Percentiles rank a stretch among this genome's conserved stretches.
phyloP scores from a whole-genome alignment of 306 rosid species.

The cucumber (Cucumis sativus) region DNA sequence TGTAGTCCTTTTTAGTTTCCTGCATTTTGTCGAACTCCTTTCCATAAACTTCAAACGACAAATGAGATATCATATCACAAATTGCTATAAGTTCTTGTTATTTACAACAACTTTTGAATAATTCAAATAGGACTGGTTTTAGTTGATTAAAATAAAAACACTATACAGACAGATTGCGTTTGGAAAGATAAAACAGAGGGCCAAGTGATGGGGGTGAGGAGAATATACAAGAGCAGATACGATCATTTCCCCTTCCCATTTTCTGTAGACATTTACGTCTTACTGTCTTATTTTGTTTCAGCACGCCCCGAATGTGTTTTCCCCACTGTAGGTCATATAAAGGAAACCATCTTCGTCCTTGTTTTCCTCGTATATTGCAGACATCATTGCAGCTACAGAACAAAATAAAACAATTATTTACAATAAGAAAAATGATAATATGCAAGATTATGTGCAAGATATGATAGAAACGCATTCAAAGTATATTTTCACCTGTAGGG shows the following conservation, averaged over 20 bases:
- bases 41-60: neutral
- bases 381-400: conserved; percentile 43
- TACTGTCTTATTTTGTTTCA: conserved; percentile 3
- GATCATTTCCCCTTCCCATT: neutral
- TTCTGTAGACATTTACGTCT: neutral
- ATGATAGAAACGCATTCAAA: neutral
- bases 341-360: conserved; percentile 60
- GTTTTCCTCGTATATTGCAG: conserved; percentile 36
- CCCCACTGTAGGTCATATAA: conserved; percentile 49
- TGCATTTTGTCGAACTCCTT: neutral
- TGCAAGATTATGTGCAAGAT: neutral
- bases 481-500: conserved; percentile 34
- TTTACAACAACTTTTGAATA: neutral
- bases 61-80: neutral
- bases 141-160: neutral
- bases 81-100: neutral
- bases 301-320: conserved; percentile 40
- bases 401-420: neutral
- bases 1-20: neutral
- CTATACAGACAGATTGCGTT: neutral
- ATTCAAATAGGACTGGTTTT: neutral
- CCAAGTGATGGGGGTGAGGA: neutral
- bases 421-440: neutral
- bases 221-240: neutral
- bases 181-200: neutral